Evolutionary conservation across 805 yeast genomes (phyloP), one percentile per base, ranked within the genome.

Genomic region (Yamadazyma tumulicola): DNA sequence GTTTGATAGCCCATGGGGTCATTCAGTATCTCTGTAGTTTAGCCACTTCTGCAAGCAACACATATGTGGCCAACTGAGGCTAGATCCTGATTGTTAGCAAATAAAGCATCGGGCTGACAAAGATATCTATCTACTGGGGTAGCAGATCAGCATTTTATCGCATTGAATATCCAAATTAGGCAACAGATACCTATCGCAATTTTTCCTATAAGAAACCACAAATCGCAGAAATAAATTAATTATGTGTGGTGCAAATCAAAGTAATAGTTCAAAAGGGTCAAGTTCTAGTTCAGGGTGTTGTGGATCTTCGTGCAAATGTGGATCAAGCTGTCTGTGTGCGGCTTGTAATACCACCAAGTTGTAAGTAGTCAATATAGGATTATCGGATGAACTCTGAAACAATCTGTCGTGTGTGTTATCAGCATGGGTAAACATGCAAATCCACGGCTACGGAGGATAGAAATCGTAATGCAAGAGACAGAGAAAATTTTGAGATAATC

Each of bases 301-400:
- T 32, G 66, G 65, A 3, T 38, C 63, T 19, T 43, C 56, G 26
- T 64, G 72, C 51, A 64, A 64, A 45, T 66, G 72, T 45, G 70
- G 71, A 11, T 57, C 69, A 14, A 38, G 51, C 4, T 66, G 72
- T 41, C 43, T 55, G 22, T 65, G 72, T 43, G 51, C 58, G 9
- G 61, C 69, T 9, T 64, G 71, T 46, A 64, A 64, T 52, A 64
- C 69, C 42, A 62, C 69, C 34, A 64, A 63, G 37, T 62, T 64
- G 44, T 64, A 43, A 43, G 7, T 13, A 26, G 19, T 15, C 7
- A 27, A 27, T 27, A 27, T 27, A 13, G 18, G 19, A 13, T n/a
- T n/a, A n/a, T n/a, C n/a, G n/a, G n/a, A n/a, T n/a, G n/a, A n/a
- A n/a, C n/a, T n/a, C n/a, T n/a, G n/a, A n/a, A n/a, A n/a, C n/a